Conservation (phyloP, 768 basidiomycete genomes). For the Tylopilus balloui region DNA sequence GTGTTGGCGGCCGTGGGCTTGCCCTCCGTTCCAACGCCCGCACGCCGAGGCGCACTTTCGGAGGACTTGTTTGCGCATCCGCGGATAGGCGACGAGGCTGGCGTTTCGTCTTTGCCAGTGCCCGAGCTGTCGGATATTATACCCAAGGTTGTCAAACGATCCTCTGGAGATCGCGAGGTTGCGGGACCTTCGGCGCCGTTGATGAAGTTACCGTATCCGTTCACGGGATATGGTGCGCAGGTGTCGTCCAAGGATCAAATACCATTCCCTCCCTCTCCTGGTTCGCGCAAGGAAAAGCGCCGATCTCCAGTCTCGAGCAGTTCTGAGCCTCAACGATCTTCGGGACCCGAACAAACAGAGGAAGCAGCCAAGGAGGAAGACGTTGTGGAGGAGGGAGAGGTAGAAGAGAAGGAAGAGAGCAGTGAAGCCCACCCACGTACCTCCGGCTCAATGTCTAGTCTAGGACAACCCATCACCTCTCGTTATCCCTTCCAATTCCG, state of each 20-base stretch:
- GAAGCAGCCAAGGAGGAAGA: constrained; percentile 20
- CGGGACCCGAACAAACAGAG: constrained; percentile 28
- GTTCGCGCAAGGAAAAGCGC: constrained; percentile 38
- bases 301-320: constrained; percentile 26
- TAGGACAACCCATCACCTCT: constrained; percentile 70
- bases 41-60: constrained; percentile 54
- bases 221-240: constrained; percentile 56
- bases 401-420: constrained; percentile 34
- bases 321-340: constrained; percentile 29
- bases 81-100: constrained; percentile 23
- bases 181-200: constrained; percentile 40
- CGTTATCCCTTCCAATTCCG: constrained; percentile 70
- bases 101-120: constrained; percentile 18
- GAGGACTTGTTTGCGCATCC: constrained; percentile 64
- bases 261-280: constrained; percentile 70
- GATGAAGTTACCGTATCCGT: constrained; percentile 65
- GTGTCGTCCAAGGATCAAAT: constrained; percentile 60
- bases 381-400: constrained; percentile 41
- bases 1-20: constrained; percentile 56
- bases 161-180: constrained; percentile 44
- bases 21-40: constrained; percentile 46
- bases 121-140: constrained; percentile 39
- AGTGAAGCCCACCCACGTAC: constrained; percentile 59
- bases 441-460: constrained; percentile 80
- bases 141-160: constrained; percentile 43